Percentiles rank a stretch among this genome's conserved stretches.
Conservation (phyloP, 2,329 filamentous ascomycete species). For the Colletotrichum lini region DNA sequence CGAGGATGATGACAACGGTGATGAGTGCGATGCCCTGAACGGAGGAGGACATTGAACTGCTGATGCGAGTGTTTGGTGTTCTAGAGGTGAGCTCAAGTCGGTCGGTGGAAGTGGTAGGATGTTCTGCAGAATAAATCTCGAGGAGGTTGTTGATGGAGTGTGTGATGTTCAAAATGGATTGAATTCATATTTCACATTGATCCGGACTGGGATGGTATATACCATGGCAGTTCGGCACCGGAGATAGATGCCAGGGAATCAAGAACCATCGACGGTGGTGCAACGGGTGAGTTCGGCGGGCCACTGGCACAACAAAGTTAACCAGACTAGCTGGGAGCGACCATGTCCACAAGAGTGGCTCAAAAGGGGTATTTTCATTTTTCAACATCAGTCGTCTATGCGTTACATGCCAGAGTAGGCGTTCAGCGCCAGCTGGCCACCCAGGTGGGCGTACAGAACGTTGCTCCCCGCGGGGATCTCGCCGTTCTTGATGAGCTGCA, state of each 20-base stretch:
- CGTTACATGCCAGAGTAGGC: constrained; percentile 66
- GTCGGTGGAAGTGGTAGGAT: neutral
- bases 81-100: neutral
- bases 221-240: neutral
- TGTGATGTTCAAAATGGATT: neutral
- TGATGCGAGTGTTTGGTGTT: neutral
- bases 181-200: neutral
- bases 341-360: too few relatives aligned
- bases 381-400: constrained; percentile 1
- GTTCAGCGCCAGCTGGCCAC: constrained; percentile 78
- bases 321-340: neutral
- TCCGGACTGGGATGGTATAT: neutral
- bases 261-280: neutral
- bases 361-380: constrained; percentile 28
- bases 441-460: constrained; percentile 79
- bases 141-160: too few relatives aligned
- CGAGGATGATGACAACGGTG: neutral
- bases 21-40: neutral
- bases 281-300: neutral
- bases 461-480: constrained; percentile 73
- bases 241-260: neutral
- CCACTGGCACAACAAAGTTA: neutral
- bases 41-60: neutral
- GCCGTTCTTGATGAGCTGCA: constrained; percentile 75
- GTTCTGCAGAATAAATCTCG: too few relatives aligned